Evolutionary conservation across 345 rosid species (phyloP), one percentile per base, ranked within the genome.

Genomic region (Adansonia digitata): DNA sequence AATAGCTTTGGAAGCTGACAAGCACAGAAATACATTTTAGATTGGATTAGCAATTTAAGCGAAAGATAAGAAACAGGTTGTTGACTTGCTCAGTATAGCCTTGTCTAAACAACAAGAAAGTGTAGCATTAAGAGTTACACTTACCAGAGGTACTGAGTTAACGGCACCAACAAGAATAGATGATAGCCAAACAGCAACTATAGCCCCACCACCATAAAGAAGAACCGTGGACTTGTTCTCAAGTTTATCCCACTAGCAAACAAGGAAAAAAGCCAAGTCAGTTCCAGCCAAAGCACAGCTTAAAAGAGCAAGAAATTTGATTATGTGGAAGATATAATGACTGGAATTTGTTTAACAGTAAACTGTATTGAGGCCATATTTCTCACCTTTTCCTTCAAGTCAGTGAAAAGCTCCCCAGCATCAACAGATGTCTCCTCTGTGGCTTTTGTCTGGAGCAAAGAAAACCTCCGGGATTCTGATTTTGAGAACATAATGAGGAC

Each of bases 141-240:
- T n/a, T 85, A 95, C 99, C 96, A 93, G 59, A 60, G 98, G 98
- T 69, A 95, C 93, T 7, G 99, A 89, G 90, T 95, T 95, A 81
- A 95, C 84, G 71, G 99, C 99, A 71, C 97, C 86, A 63, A 93
- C 94, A 80, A 95, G 66, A 29, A 81, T 85, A 20, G 99, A 89
- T 24, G 99, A 87, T 59, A 95, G 81, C 99, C 99, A 95, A 73
- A 93, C 91, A 0, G 94, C 97, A 82, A 95, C 93, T 62, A 91
- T 73, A 48, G 97, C 98, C 51, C 99, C 99, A 51, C 99, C 98
- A 78, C 99, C 99, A 73, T 95, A 95, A 0, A 95, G 49, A 55
- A 95, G 39, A 8, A 95, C 98, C 0, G 97, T 91, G 24, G 99
- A 85, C 84, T 95, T 95, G 91, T 95, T 91, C 79, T 93, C 99